Evolutionary conservation across 768 basidiomycete species (phyloP).

Genomic region (Infundibulicybe gibba): DNA sequence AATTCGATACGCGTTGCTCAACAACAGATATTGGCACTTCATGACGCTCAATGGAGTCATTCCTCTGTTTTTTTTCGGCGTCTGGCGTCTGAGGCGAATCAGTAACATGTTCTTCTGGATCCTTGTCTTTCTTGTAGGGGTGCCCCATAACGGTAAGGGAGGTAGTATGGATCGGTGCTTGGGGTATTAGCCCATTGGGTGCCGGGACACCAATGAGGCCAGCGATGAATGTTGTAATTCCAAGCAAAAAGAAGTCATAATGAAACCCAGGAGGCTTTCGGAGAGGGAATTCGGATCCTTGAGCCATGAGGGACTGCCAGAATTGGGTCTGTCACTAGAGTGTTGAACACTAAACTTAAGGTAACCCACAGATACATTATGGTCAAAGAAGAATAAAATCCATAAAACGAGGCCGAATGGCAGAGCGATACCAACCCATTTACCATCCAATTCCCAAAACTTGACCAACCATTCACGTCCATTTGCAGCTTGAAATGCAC

Average conservation of each 20-base stretch:
- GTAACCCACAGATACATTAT: conserved; percentile 79
- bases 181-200: conserved; percentile 81
- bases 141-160: conserved; percentile 71
- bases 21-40: conserved; percentile 75
- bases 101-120: conserved; percentile 24
- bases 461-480: conserved; percentile 79
- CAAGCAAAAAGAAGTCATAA: conserved; percentile 88
- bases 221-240: conserved; percentile 85
- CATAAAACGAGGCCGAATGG: conserved; percentile 89
- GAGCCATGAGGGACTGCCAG: conserved; percentile 84
- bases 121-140: conserved; percentile 29
- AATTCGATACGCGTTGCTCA: conserved; percentile 91
- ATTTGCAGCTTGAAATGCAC: conserved; percentile 67
- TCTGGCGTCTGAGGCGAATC: conserved; percentile 5
- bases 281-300: conserved; percentile 84
- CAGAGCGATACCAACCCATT: conserved; percentile 87
- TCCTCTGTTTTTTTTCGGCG: conserved; percentile 1
- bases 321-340: conserved; percentile 3
- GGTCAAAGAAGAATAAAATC: conserved; percentile 94
- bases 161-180: conserved; percentile 90
- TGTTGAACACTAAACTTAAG: not conserved
- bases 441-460: conserved; percentile 85
- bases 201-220: conserved; percentile 85
- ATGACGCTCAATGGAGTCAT: conserved; percentile 4
- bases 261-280: conserved; percentile 89